These are phyloP conservation scores for Pterocarpus santalinus DNA, from an alignment of 306 rosid genomes.

Conservation along the genomic window DNA sequence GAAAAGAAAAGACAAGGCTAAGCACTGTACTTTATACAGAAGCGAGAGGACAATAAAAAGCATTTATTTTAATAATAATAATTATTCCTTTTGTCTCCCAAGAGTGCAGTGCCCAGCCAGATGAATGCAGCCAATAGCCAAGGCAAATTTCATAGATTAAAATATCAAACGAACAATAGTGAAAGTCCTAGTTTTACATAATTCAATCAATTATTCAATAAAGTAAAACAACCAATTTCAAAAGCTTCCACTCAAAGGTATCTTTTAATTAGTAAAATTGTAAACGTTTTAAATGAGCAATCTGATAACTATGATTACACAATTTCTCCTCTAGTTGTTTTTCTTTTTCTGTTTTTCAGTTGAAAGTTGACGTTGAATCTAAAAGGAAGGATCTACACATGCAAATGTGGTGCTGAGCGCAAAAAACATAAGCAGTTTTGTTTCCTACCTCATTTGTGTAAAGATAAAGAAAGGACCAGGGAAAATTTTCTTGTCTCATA, in stretches of 20 bases:
- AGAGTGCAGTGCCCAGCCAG: background rate
- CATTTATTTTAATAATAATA: too few relatives aligned
- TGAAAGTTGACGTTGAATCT: background rate
- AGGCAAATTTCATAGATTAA: background rate
- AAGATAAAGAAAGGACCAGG: background rate
- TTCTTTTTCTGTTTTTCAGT: background rate
- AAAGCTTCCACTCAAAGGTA: background rate
- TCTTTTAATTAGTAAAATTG: background rate
- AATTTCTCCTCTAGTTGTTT: background rate
- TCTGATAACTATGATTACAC: background rate
- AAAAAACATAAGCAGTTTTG: background rate
- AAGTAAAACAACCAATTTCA: conserved; percentile 8
- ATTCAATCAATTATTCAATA: conserved; percentile 19
- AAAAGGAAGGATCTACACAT: background rate
- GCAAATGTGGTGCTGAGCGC: background rate
- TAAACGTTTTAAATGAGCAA: conserved; percentile 13
- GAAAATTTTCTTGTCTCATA: background rate
- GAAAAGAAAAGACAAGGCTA: too few relatives aligned
- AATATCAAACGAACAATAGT: background rate
- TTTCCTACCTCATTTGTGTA: background rate
- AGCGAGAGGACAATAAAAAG: background rate
- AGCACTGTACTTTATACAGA: too few relatives aligned
- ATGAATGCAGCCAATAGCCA: background rate
- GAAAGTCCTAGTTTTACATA: background rate
- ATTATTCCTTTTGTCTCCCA: background rate